Percentiles rank a stretch among this genome's conserved stretches.
These are phyloP conservation scores for Knufia petricola DNA, from an alignment of 2,329 filamentous ascomycete genomes.

Conservation along the genomic window DNA sequence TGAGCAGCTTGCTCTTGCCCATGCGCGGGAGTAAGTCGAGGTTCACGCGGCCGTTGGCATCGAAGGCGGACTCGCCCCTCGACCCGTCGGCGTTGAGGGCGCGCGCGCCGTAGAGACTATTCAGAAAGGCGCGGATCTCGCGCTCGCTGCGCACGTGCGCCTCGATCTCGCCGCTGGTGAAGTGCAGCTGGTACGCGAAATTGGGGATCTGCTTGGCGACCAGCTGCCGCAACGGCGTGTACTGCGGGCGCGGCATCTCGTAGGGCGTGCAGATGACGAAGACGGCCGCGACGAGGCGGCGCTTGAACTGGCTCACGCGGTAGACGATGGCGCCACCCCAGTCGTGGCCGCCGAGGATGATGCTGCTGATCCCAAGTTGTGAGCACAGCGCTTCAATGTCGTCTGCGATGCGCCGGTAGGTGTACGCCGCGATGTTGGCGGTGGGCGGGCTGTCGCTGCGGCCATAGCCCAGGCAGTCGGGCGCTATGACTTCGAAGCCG, in stretches of 20 bases:
- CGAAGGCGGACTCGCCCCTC: constrained; percentile 47
- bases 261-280: constrained; percentile 79
- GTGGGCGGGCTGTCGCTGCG: constrained; percentile 53
- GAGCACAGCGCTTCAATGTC: constrained; percentile 65
- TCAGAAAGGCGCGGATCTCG: constrained; percentile 61
- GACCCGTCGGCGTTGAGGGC: constrained; percentile 33
- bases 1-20: constrained; percentile 44
- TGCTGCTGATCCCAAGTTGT: constrained; percentile 44
- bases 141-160: constrained; percentile 46
- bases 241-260: constrained; percentile 43
- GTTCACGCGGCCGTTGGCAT: constrained; percentile 50
- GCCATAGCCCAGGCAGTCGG: constrained; percentile 81
- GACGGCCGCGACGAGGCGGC: constrained; percentile 60
- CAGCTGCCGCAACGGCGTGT: constrained; percentile 49
- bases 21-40: constrained; percentile 55
- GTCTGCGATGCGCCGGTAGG: constrained; percentile 59
- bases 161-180: constrained; percentile 60
- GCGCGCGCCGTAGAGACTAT: constrained; percentile 58
- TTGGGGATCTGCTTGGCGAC: constrained; percentile 52
- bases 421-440: constrained; percentile 50
- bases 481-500: constrained; percentile 68
- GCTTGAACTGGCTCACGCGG: constrained; percentile 63
- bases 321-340: constrained; percentile 77
- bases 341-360: constrained; percentile 85
- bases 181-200: constrained; percentile 77